Conservation (phyloP, 306 rosid species). For the Betula pendula region DNA sequence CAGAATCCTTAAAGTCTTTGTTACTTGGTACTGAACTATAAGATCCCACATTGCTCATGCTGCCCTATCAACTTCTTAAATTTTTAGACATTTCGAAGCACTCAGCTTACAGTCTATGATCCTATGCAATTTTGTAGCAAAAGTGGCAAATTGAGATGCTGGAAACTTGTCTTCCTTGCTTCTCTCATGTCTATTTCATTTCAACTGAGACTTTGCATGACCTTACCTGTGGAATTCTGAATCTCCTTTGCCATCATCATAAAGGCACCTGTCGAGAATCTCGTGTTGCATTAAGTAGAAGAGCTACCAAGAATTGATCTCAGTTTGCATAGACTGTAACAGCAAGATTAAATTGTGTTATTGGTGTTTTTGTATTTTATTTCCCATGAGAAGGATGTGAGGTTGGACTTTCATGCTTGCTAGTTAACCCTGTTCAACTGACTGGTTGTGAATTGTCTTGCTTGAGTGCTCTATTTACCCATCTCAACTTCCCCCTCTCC, state of each 20-base stretch:
- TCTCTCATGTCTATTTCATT: neutral
- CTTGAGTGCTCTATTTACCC: neutral
- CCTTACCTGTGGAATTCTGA: neutral
- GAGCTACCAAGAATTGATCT: neutral
- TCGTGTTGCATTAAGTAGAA: neutral
- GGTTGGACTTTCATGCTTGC: neutral
- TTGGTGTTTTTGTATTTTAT: neutral
- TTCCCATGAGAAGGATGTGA: neutral
- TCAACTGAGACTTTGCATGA: neutral
- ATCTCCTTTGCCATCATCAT: neutral
- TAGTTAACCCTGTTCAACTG: slow-evolving; percentile 2
- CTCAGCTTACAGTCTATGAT: neutral
- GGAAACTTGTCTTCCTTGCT: neutral
- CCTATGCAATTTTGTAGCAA: neutral
- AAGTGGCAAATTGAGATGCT: neutral
- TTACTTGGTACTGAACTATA: neutral
- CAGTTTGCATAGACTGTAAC: neutral
- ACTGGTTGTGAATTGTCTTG: neutral
- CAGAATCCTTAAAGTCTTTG: too few relatives aligned
- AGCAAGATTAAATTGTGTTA: neutral
- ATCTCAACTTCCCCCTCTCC: neutral
- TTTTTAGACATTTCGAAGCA: neutral
- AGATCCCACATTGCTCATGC: neutral
- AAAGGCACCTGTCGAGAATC: neutral
- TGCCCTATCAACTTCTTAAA: neutral